These are phyloP conservation scores for Esteya vermicola DNA, from an alignment of 2,329 filamentous ascomycete species.

Conservation along the genomic window DNA sequence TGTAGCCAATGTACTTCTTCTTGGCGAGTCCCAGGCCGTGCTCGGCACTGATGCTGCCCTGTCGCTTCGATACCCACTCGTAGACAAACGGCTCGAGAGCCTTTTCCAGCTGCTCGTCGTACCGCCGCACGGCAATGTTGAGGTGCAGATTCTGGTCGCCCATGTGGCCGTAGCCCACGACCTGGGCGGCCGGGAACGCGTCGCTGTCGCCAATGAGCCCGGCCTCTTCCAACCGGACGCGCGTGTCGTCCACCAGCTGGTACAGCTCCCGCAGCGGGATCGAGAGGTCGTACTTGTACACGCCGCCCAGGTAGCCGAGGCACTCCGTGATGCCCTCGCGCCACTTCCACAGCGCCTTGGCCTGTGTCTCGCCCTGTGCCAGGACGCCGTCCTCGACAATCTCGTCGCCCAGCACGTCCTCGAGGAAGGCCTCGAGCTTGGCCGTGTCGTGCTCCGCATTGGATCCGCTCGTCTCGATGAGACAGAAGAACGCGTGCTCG, in stretches of 20 bases:
- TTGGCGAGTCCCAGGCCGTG: slow-evolving; percentile 90
- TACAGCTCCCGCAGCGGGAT: slow-evolving; percentile 85
- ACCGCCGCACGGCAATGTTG: slow-evolving; percentile 71
- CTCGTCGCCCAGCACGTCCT: slow-evolving; percentile 73
- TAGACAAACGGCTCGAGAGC: slow-evolving; percentile 90
- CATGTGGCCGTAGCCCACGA: slow-evolving; percentile 98
- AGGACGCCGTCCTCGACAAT: slow-evolving; percentile 83
- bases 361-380: slow-evolving; percentile 86
- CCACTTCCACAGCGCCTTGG: slow-evolving; percentile 75
- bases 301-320: slow-evolving; percentile 78
- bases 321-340: slow-evolving; percentile 87
- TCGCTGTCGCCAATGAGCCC: slow-evolving; percentile 67
- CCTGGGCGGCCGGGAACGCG: slow-evolving; percentile 66
- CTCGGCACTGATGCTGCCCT: slow-evolving; percentile 92
- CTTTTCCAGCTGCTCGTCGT: slow-evolving; percentile 78
- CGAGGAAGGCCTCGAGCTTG: slow-evolving; percentile 82
- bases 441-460: slow-evolving; percentile 86
- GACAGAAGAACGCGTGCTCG: slow-evolving; percentile 85
- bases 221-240: slow-evolving; percentile 54
- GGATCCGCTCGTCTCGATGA: slow-evolving; percentile 91
- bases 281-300: slow-evolving; percentile 97
- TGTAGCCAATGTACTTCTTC: slow-evolving; percentile 91
- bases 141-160: slow-evolving; percentile 92
- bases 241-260: slow-evolving; percentile 72
- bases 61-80: slow-evolving; percentile 82